A percentile compares a stretch with the other conserved stretches of the same genome.
Conservation (phyloP, 768 basidiomycete species). For the Tricholoma flavovirens region DNA sequence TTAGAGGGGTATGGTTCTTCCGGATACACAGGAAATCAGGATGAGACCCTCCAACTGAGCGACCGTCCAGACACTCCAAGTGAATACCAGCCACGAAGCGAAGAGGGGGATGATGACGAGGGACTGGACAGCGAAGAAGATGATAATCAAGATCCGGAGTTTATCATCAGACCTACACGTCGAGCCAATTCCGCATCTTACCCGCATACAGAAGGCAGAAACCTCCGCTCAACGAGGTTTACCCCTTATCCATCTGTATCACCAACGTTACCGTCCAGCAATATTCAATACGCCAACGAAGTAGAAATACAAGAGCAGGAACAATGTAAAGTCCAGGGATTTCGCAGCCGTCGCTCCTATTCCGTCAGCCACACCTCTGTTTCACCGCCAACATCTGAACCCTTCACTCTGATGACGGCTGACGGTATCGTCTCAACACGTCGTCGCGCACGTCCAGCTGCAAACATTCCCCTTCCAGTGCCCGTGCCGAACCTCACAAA, state of each 20-base stretch:
- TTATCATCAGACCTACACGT: slow-evolving; percentile 23
- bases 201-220: slow-evolving; percentile 4
- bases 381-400: slow-evolving; percentile 9
- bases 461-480: slow-evolving; percentile 34
- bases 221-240: slow-evolving; percentile 10
- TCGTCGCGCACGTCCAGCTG: slow-evolving; percentile 16
- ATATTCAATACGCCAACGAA: not conserved
- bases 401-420: slow-evolving; percentile 1
- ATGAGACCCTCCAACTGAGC: slow-evolving; percentile 14
- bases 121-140: slow-evolving; percentile 30
- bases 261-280: slow-evolving; percentile 6
- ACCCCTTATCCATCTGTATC: slow-evolving; percentile 12
- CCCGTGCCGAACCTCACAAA: slow-evolving; percentile 46
- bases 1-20: slow-evolving; percentile 26
- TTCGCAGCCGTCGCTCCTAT: slow-evolving; percentile 8
- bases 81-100: slow-evolving; percentile 1
- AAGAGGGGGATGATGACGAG: slow-evolving; percentile 14
- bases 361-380: slow-evolving; percentile 7
- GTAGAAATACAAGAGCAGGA: slow-evolving; percentile 2
- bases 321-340: not conserved
- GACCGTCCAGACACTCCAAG: slow-evolving; percentile 10
- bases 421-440: slow-evolving; percentile 2
- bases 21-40: slow-evolving; percentile 18
- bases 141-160: slow-evolving; percentile 24
- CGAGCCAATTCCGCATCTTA: slow-evolving; percentile 4